Evolutionary conservation across 1,284 basidiomycete genomes (phyloP), one percentile per base, ranked within the genome.

Genomic region (Melampsora americana): DNA sequence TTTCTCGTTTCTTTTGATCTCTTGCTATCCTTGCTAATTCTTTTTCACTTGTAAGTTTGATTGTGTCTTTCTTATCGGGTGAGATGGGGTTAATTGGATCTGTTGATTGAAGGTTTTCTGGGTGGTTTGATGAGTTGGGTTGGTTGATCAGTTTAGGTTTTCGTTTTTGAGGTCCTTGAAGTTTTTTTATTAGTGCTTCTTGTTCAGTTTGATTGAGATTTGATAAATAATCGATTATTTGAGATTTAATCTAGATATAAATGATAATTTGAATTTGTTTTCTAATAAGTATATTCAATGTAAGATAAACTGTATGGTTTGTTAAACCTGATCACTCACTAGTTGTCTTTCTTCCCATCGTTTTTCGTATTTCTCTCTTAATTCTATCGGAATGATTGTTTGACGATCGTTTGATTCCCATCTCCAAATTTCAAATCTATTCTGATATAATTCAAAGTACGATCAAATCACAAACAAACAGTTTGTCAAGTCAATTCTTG

Each of bases 401-500:
- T 86, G 84, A 28, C 85, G 79, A 18, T 88, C 86, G 79, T 86
- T 88, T 7, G 90, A 88, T 81, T 95, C 92, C 92, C 92, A 94
- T 77, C 92, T 86, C 92, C 92, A 95, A n/a, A 91, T 84, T 79
- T 88, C 89, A 44, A 91, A 79, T 23, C 79, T 78, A 70, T 81
- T 75, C 7, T 77, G 78, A 69, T 50, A 44, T 16, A 65, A 42
- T 46, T n/a, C 39, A 32, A 18, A 30, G 44, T 50, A n/a, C n/a
- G n/a, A n/a, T n/a, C n/a, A n/a, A n/a, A n/a, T n/a, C n/a, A n/a
- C n/a, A n/a, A n/a, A n/a, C n/a, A n/a, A n/a, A n/a, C n/a, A n/a
- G n/a, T n/a, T n/a, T n/a, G n/a, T n/a, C n/a, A n/a, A n/a, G n/a
- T n/a, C n/a, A n/a, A n/a, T n/a, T n/a, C n/a, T n/a, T n/a, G n/a